Base-by-base conservation (phyloP, 331 rosid species). In the Malus hybrid region DNA sequence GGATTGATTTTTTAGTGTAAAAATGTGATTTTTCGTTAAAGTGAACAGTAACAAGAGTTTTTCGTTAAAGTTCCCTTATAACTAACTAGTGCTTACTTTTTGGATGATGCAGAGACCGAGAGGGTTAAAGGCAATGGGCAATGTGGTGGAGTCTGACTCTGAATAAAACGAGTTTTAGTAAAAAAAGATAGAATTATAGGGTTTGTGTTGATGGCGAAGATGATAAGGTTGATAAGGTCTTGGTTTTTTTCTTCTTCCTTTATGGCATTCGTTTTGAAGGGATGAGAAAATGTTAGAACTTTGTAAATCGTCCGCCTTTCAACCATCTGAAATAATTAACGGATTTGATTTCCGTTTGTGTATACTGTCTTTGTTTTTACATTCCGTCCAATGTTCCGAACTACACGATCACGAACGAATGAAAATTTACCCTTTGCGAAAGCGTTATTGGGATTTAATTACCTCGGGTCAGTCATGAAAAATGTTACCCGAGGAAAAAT, bases 121-220 rank as follows among this genome's bases (percentile, higher is more conserved):
- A 81, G 97, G 99, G 27, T 81, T 94, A 71, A 91, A 90, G 86
- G 98, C 98, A 54, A 93, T 93, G 98, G 93, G 97, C 63, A 91
- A 82, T 76, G 79, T 90, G 88, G 97, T 90, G 90, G 97, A 94
- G 2, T 90, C 97, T 0, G 97, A 91, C 54, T 91, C 97, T 4
- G 96, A 93, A 60, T 90, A 85, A 83, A 73, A 16, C 24, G 16
- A 61, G 55, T 4, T 48, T 15, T 55, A 20, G 78, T n/a, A 1
- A 27, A 62, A 7, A 74, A 39, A 27, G 44, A 57, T 32, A 28
- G 32, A 13, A 44, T 59, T 72, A 72, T 36, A 73, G 59, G 68
- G 20, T 27, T 6, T 48, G 29, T 59, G 59, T 39, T 39, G 46
- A 39, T 39, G 46, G 0, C 46, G 46, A 39, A 39, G 46, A 39